Percentiles rank a stretch among this genome's conserved stretches.
Conservation (phyloP, 169 alveolate genomes). For the Plasmodium sp. region DNA sequence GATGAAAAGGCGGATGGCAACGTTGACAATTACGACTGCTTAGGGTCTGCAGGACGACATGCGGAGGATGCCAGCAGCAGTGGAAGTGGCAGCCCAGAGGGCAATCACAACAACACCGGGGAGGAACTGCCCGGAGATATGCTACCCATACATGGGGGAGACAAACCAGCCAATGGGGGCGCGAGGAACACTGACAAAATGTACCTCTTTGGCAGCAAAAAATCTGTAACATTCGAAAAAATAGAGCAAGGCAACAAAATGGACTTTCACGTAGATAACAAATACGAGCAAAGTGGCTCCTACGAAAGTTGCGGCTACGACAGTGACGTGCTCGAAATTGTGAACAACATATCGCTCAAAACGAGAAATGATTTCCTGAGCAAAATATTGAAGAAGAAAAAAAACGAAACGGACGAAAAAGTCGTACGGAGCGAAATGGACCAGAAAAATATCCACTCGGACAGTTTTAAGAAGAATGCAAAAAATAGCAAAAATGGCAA, state of each 20-base stretch:
- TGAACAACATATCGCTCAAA: conserved; percentile 64
- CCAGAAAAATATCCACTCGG: background rate
- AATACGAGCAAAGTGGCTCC: background rate
- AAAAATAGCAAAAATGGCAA: background rate
- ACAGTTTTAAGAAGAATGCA: background rate
- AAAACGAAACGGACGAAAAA: background rate
- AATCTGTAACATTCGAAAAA: conserved; percentile 73
- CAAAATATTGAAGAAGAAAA: conserved; percentile 45
- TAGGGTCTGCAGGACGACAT: background rate
- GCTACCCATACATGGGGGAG: background rate
- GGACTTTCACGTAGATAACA: background rate
- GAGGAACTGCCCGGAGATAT: background rate
- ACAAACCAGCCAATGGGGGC: background rate
- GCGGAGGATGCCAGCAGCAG: background rate
- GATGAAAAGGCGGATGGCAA: background rate
- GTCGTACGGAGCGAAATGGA: background rate
- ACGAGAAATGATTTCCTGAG: conserved; percentile 38
- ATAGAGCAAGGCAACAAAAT: conserved; percentile 17
- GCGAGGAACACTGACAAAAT: conserved; percentile 5
- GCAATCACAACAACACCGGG: background rate
- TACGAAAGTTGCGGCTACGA: background rate
- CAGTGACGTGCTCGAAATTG: conserved; percentile 29
- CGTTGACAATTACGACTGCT: background rate
- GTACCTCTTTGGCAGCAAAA: conserved; percentile 26
- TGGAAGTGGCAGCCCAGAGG: background rate